Conservation (phyloP, 208 protist genomes). For the Leishmania guyanensis region DNA sequence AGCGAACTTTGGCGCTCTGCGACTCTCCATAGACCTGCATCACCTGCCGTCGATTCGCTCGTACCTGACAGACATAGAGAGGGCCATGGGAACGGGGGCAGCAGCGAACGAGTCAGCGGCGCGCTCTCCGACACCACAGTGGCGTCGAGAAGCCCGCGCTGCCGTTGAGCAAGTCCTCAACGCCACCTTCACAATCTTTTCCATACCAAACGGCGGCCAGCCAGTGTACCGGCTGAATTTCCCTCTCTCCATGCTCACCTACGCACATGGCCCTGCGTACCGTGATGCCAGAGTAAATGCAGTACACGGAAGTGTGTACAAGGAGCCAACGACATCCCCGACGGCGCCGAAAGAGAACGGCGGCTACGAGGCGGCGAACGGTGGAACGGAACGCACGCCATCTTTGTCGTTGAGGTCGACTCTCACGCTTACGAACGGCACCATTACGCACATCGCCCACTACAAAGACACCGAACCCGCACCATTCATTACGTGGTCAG, state of each 20-base stretch:
- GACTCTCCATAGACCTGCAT: conserved; percentile 40
- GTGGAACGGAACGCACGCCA: background rate
- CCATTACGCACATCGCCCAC: conserved; percentile 13
- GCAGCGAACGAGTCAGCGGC: background rate
- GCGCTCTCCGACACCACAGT: background rate
- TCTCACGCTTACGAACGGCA: conserved; percentile 19
- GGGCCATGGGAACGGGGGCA: background rate
- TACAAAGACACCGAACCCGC: conserved; percentile 34
- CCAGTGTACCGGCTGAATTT: conserved; percentile 47
- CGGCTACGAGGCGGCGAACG: background rate
- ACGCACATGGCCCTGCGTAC: conserved; percentile 39
- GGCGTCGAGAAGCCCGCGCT: conserved; percentile 19
- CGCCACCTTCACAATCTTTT: conserved; percentile 63
- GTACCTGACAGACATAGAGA: conserved; percentile 14
- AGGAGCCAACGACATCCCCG: background rate
- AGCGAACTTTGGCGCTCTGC: conserved; percentile 68
- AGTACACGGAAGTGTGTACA: background rate
- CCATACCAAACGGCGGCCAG: conserved; percentile 42
- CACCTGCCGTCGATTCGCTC: conserved; percentile 11
- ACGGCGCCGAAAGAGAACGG: background rate
- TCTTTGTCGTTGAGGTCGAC: background rate
- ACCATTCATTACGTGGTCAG: conserved; percentile 38
- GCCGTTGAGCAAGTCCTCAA: conserved; percentile 51
- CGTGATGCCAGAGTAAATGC: conserved; percentile 30
- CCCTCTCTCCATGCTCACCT: conserved; percentile 63